A percentile compares a stretch with the other conserved stretches of the same genome.
Evolutionary conservation across 768 basidiomycete genomes (phyloP).

Genomic region (Kwoniella europaea): DNA sequence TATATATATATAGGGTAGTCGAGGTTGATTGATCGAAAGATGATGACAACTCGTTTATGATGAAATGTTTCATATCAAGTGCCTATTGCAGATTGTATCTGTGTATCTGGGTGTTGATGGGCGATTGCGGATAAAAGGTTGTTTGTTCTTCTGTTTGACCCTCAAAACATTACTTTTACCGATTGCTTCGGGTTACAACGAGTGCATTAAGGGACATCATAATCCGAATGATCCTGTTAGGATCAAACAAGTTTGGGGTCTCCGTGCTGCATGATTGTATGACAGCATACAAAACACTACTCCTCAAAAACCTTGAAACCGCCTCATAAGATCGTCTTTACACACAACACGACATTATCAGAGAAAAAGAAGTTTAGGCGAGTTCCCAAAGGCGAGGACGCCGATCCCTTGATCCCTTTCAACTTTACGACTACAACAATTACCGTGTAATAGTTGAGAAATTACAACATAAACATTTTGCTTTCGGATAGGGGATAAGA

Average conservation of each 20-base stretch:
- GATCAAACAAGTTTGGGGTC: not conserved
- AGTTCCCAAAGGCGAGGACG: not conserved
- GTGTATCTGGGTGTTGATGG: not conserved
- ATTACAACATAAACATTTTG: not conserved
- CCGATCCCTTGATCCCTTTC: not conserved
- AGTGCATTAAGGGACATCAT: not conserved
- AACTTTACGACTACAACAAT: not conserved
- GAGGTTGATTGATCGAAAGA: not conserved
- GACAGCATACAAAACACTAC: not conserved
- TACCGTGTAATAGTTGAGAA: not conserved
- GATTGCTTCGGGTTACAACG: not conserved
- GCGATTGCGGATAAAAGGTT: not conserved
- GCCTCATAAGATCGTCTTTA: not conserved
- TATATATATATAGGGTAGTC: not conserved
- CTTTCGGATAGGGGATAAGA: not conserved
- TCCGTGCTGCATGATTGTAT: not conserved
- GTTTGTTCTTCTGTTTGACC: not conserved
- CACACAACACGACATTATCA: not conserved
- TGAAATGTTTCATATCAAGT: not conserved
- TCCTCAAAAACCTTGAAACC: not conserved
- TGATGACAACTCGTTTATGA: not conserved
- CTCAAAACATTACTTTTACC: conserved; percentile 7
- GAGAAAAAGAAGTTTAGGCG: not conserved
- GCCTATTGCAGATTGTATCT: not conserved
- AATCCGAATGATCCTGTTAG: too few species aligned